Conservation (phyloP, 768 basidiomycete species). For the Leucocoprinus leucothites region DNA sequence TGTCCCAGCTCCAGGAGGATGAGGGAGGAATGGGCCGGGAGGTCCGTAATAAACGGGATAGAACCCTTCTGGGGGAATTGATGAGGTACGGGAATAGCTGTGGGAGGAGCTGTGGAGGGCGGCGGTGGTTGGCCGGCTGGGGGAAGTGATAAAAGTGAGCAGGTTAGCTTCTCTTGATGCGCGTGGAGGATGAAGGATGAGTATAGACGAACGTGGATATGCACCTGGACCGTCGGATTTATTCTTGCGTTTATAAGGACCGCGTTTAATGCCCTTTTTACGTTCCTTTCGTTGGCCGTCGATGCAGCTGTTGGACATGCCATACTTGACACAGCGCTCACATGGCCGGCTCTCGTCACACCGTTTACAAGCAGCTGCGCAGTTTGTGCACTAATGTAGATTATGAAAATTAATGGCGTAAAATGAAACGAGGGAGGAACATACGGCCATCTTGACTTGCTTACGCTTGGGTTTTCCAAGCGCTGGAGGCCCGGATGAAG, state of each 20-base stretch:
- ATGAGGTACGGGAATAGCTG: conserved; percentile 4
- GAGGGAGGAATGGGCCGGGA: conserved; percentile 29
- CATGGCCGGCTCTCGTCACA: conserved; percentile 89
- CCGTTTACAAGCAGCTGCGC: conserved; percentile 85
- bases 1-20: conserved; percentile 29
- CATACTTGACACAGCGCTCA: conserved; percentile 87
- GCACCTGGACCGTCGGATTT: conserved; percentile 23
- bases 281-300: conserved; percentile 94
- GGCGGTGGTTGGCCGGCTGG: conserved; percentile 21
- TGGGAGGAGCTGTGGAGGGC: conserved; percentile 17
- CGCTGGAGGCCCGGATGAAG: conserved; percentile 7
- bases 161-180: conserved; percentile 13
- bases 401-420: background rate
- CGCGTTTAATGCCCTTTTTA: conserved; percentile 86
- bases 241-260: conserved; percentile 74
- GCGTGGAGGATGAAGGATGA: background rate
- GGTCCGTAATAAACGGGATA: conserved; percentile 40
- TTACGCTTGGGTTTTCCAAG: conserved; percentile 58
- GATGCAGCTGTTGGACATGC: conserved; percentile 70
- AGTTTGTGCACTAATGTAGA: conserved; percentile 65
- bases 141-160: no score
- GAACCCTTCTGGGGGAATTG: conserved; percentile 33
- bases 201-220: conserved; percentile 17
- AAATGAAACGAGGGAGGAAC: conserved; percentile 16
- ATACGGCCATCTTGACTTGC: conserved; percentile 83